Percentiles rank a stretch among this genome's conserved stretches.
Conservation (phyloP, 2,329 filamentous ascomycete genomes). For the Fusarium sp. region DNA sequence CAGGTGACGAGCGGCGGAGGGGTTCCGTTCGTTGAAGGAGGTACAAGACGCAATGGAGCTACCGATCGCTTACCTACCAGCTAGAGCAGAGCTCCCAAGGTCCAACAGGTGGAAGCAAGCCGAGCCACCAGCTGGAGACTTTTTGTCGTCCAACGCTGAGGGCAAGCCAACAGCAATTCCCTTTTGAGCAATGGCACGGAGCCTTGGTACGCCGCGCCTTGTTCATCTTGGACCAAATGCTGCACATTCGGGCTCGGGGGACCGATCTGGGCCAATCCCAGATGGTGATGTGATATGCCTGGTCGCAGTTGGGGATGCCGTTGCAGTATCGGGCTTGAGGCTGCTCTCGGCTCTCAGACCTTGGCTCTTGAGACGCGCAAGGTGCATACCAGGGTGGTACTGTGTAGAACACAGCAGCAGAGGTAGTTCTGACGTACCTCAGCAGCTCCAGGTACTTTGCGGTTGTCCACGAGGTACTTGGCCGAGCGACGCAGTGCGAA, state of each 20-base stretch:
- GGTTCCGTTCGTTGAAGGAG: constrained; percentile 23
- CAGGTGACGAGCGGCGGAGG: constrained; percentile 12
- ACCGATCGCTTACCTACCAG: constrained; percentile 10
- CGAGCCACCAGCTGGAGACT: constrained; percentile 10
- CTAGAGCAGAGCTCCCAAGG: not conserved
- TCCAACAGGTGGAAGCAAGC: not conserved
- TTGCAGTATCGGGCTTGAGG: constrained; percentile 18
- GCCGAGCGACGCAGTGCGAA: constrained; percentile 41
- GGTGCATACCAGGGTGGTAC: not conserved
- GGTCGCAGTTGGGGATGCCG: constrained; percentile 14
- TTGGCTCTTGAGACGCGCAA: constrained; percentile 12
- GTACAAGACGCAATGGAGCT: constrained; percentile 11
- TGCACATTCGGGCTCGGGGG: constrained; percentile 3
- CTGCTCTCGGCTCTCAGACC: constrained; percentile 25
- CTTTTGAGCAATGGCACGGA: constrained; percentile 6
- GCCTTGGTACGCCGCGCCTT: not conserved
- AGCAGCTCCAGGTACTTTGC: constrained; percentile 26
- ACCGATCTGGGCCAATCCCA: constrained; percentile 9
- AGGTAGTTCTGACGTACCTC: constrained; percentile 8
- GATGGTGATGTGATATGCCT: constrained; percentile 27
- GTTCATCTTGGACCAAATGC: constrained; percentile 7
- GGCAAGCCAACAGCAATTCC: not conserved
- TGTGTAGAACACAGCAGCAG: constrained; percentile 9
- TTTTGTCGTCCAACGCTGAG: constrained; percentile 1
- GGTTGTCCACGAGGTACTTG: constrained; percentile 17